Evolutionary conservation across 805 yeast genomes (phyloP), one percentile per base, ranked within the genome.

Genomic region (Yarrowia deformans): DNA sequence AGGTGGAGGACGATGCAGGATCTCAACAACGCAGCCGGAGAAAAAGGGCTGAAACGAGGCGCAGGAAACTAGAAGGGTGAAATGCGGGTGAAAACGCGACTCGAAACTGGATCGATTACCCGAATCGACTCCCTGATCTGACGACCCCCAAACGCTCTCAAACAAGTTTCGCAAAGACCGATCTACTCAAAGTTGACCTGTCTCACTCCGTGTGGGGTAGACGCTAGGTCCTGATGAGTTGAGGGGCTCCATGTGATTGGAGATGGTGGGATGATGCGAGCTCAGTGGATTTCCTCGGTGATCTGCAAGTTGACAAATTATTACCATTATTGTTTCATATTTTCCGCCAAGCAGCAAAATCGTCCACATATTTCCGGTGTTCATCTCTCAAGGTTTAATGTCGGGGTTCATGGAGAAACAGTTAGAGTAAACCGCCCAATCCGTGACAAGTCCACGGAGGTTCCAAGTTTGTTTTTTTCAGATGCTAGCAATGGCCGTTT

Each of bases 181-280:
- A 52, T 19, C 58, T 19, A 37, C 32, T 16, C 58, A 52, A 52
- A 52, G 58, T 52, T 52, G 12, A 19, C 34, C 42, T 39, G 60
- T 54, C 45, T 54, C 60, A 54, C 45, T 39, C 60, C 45, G 45
- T 54, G 60, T 54, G 60, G 60, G 60, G 60, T 54, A 54, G 45
- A 54, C 60, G 60, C 39, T 54, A 54, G 60, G 8, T 19, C 45
- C 45, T 19, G 60, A 54, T 54, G 60, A 54, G 58, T 32, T 54
- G 58, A 37, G 60, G 60, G 60, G 60, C 14, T 37, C 58, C 58
- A 52, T 52, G 58, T 52, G 58, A 52, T 52, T 18, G 12, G 29
- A 13, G 42, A 1, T 8, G 42, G 9, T n/a, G 42, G 14, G 7
- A 8, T 3, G n/a, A 12, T 2, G 29, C 29, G 29, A 23, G 29